A percentile compares a stretch with the other conserved stretches of the same genome.
phyloP scores from a whole-genome alignment of 768 basidiomycete species.

The Mycena amicta region DNA sequence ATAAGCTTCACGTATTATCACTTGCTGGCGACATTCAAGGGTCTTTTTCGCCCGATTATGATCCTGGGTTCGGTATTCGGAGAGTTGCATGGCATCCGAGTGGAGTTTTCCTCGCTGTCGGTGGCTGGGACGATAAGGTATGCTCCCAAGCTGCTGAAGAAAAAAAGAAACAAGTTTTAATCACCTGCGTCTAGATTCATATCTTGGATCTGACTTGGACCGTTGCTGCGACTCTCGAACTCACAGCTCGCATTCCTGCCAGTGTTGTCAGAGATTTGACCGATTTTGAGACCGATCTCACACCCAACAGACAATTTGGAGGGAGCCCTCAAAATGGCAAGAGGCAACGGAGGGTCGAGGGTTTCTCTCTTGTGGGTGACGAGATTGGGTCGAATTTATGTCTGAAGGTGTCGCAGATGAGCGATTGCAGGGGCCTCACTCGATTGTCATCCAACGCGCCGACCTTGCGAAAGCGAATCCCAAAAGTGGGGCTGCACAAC shows the following conservation, averaged over 20 bases:
- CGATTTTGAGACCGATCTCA: not conserved
- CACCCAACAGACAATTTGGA: conserved; percentile 69
- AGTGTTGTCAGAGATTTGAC: conserved; percentile 49
- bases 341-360: conserved; percentile 83
- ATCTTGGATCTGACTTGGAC: conserved; percentile 82
- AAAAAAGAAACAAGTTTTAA: too few species aligned
- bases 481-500: conserved; percentile 67
- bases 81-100: conserved; percentile 84
- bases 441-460: conserved; percentile 48
- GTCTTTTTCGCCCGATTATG: conserved; percentile 69
- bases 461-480: conserved; percentile 67
- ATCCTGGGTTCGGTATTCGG: conserved; percentile 85
- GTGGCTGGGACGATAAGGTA: conserved; percentile 90
- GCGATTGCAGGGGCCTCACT: conserved; percentile 57
- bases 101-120: conserved; percentile 78
- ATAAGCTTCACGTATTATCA: conserved; percentile 72
- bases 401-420: conserved; percentile 52
- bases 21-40: conserved; percentile 66
- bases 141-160: too few species aligned
- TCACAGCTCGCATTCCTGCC: conserved; percentile 56
- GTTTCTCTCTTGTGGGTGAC: conserved; percentile 76
- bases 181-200: too few species aligned
- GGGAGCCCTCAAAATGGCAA: conserved; percentile 84
- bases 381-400: not conserved
- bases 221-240: conserved; percentile 61